Evolutionary conservation across 768 basidiomycete genomes (phyloP), one percentile per base, ranked within the genome.

Genomic region (Xerocomus brunneocitrinus): DNA sequence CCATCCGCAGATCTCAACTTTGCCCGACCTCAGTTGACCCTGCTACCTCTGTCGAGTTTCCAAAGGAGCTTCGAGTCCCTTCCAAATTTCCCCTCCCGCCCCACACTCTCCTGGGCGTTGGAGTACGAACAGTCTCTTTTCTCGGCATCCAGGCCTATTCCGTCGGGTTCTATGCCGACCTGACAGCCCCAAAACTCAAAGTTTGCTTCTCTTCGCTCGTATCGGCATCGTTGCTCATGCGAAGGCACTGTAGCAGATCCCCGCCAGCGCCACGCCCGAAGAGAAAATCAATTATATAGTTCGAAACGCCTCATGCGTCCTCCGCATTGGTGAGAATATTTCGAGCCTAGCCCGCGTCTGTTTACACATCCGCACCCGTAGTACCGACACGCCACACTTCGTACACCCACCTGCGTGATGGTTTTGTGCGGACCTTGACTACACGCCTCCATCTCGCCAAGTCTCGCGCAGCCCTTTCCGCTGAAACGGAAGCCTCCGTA

Each of bases 121-220:
- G 94, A 24, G 91, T 93, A 36, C 77, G 94, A 47, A 90, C 85
- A 0, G 92, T 97, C 30, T 92, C 91, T 13, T 93, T 97, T 70
- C 75, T 95, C 36, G 79, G 85, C 7, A 81, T 97, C 58, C 84
- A 90, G 64, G 93, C 95, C 14, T 97, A 97, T 70, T 88, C 87
- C 10, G 83, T 91, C 32, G 94, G 81, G 2, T 92, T 97, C 71
- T 97, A 95, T 67, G 87, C 90, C 6, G 91, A 95, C 66, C 71
- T 92, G 41, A 62, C 74, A n/a, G 80, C 84, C 56, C 80, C 84
- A 1, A 77, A 75, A 39, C 74, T 89, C 53, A 76, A 78, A 49
- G 86, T 87, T 48, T 48, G 73, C 62, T 9, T 42, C 30, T 34
- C 27, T 22, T 32, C 27, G 41, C 32, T 24, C 14, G 22, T 16